Base-by-base conservation (phyloP, 1,139 yeast species). In the Hyphopichia buzzinii region DNA sequence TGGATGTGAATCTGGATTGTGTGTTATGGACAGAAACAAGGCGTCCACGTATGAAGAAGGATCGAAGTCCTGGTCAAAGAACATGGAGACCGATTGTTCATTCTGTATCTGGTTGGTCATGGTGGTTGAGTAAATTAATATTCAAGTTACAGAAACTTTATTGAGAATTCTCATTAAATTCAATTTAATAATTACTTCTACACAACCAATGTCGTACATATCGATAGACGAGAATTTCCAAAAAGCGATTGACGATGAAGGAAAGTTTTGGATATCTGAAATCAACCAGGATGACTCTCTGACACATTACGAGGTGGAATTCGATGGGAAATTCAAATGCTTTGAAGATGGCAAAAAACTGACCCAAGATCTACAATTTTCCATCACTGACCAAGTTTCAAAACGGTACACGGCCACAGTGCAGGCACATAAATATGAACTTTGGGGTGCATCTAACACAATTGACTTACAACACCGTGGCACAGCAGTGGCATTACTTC, bases 21-120 rank as follows among this genome's bases (percentile, higher is more conserved):
- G 32, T 12, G 28, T 32, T n/a, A 58, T 55, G 23, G 62, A 54
- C 43, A 54, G 64, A 31, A 64, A 57, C 30, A 66, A 50, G 10
- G 70, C 65, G 42, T 70, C 69, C 22, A 70, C 61, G 41, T 65
- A 71, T 32, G 49, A 48, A 10, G 64, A 46, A 1, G 73, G 64
- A 33, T 57, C 55, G 49, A 71, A 69, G 34, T 64, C 66, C 14
- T 53, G 53, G 41, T 70, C 73, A 43, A 67, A 67, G 52, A 70
- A 70, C 72, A 70, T 70, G 13, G 62, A 37, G 19, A 59, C 41
- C 3, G 59, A 43, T 22, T 52, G 52, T 17, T 49, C 50, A 35
- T 35, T 29, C 26, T 38, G 21, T 31, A 33, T n/a, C 21, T 33
- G 35, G 14, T 12, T 10, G 10, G 23, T 16, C 34, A 32, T 30